Evolutionary conservation across 139 green algal species (phyloP), one percentile per base, ranked within the genome.

Genomic region (Coccomyxa sp.): DNA sequence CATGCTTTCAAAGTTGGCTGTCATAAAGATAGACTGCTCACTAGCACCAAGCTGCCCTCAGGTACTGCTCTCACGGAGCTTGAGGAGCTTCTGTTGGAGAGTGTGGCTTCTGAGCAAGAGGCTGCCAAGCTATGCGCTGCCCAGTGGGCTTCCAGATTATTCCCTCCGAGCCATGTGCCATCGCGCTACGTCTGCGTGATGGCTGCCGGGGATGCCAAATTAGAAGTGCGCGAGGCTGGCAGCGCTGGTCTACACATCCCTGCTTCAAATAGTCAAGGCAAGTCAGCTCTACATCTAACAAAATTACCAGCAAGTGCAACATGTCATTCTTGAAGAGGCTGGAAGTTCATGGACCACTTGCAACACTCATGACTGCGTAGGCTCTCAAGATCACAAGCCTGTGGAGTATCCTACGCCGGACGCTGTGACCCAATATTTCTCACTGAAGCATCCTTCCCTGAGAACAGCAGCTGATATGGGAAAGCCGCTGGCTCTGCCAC

Each of bases 61-160:
- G 31, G 22, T 6, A 71, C 31, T 58, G 73, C 37, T 77, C n/a
- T 68, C 31, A 27, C 27, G 34, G 64, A 90, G 77, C 71, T 94
- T 70, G 82, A 91, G 68, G 50, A 81, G 27, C 78, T 93, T 69
- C 85, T 93, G 70, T 80, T 94, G 41, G 73, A 55, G 16, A 86
- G 78, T 75, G 85, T 93, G 50, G 78, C 37, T 55, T 84, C 73
- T 55, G 54, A 75, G 29, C 83, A 87, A 71, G 89, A 90, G 68
- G 84, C 85, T 3, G 82, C 86, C 16, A 84, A 93, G 24, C 77
- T 93, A 68, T 88, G 85, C 55, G 91, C 93, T 0, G 84, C 93
- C 50, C 93, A 97, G 77, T 98, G 94, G 94, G 89, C 92, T 1
- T 77, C 81, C 40, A 75, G 83, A 14, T 81, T 97, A 40, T 97